These are phyloP conservation scores for Blastocystis sp. DNA, from an alignment of 352 stramenopile species.

Conservation along the genomic window DNA sequence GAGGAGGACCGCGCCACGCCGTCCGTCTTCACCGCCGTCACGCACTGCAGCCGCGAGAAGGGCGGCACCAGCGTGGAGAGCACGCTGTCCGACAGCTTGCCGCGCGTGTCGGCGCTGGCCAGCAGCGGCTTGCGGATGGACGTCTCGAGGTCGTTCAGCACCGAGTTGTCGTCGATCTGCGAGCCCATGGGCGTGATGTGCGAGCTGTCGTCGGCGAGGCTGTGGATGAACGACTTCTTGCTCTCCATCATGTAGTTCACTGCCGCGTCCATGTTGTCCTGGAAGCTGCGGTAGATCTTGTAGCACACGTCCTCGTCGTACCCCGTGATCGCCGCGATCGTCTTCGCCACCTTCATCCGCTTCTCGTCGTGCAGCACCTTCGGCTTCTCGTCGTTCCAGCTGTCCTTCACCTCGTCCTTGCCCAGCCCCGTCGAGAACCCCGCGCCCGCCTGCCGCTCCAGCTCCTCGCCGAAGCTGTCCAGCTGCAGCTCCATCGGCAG, in stretches of 20 bases:
- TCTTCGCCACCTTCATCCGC: conserved; percentile 35
- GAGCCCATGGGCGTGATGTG: conserved; percentile 11
- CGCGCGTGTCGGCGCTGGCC: not conserved
- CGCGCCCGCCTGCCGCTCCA: not conserved
- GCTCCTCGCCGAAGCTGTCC: not conserved
- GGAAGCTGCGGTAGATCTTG: conserved; percentile 54
- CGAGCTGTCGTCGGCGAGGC: not conserved
- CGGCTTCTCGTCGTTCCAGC: not conserved
- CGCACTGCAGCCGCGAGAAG: conserved; percentile 46
- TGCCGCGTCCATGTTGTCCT: conserved; percentile 66
- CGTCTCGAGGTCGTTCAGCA: conserved; percentile 62
- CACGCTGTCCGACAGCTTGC: not conserved
- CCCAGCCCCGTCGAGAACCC: conserved; percentile 1
- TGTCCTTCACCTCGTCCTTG: conserved; percentile 19
- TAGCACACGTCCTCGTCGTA: conserved; percentile 47
- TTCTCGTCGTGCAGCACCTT: conserved; percentile 24
- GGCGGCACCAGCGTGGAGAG: conserved; percentile 25
- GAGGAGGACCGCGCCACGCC: conserved; percentile 35
- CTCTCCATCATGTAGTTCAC: conserved; percentile 62
- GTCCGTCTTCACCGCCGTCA: conserved; percentile 11
- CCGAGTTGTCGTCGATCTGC: conserved; percentile 38
- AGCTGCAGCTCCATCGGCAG: conserved; percentile 58
- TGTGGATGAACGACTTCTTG: conserved; percentile 54
- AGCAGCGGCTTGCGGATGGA: conserved; percentile 18
- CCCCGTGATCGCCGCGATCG: conserved; percentile 47